A percentile compares a stretch with the other conserved stretches of the same genome.
Evolutionary conservation across 2,329 filamentous ascomycete genomes (phyloP).

Genomic region (Pseudogymnoascus sp.): DNA sequence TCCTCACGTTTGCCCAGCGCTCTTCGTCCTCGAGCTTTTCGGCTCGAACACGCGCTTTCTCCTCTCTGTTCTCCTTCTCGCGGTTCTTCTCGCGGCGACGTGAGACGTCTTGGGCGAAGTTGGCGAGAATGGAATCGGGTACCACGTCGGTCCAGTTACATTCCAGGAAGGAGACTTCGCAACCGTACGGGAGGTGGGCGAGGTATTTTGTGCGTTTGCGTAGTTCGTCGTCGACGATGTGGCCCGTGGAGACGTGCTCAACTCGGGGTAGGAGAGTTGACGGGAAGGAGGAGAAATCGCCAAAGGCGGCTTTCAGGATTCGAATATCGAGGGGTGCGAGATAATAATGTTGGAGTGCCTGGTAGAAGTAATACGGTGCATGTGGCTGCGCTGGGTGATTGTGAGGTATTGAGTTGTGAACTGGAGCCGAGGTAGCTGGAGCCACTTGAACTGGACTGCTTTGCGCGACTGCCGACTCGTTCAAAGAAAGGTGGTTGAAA

Average conservation of each 20-base stretch:
- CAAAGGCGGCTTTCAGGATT: conserved; percentile 63
- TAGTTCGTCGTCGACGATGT: conserved; percentile 63
- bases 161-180: conserved; percentile 64
- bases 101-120: conserved; percentile 56
- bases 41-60: conserved; percentile 59
- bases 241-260: conserved; percentile 62
- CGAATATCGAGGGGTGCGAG: conserved; percentile 65
- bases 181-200: conserved; percentile 61
- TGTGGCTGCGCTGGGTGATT: conserved; percentile 18
- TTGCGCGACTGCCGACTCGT: not conserved
- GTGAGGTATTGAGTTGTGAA: not conserved
- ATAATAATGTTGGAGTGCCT: conserved; percentile 63
- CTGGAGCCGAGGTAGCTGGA: not conserved
- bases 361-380: conserved; percentile 60
- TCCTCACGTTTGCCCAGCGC: conserved; percentile 49
- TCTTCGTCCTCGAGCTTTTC: conserved; percentile 62
- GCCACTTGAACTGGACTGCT: not conserved
- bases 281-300: conserved; percentile 57
- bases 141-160: conserved; percentile 71
- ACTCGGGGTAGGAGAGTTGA: conserved; percentile 62
- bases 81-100: conserved; percentile 53
- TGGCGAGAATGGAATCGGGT: conserved; percentile 48
- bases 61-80: conserved; percentile 61
- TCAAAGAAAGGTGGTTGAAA: not conserved
- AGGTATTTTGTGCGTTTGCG: conserved; percentile 63